These are phyloP conservation scores for Eucalyptus erythrocorys DNA, from an alignment of 345 rosid species.

Conservation along the genomic window DNA sequence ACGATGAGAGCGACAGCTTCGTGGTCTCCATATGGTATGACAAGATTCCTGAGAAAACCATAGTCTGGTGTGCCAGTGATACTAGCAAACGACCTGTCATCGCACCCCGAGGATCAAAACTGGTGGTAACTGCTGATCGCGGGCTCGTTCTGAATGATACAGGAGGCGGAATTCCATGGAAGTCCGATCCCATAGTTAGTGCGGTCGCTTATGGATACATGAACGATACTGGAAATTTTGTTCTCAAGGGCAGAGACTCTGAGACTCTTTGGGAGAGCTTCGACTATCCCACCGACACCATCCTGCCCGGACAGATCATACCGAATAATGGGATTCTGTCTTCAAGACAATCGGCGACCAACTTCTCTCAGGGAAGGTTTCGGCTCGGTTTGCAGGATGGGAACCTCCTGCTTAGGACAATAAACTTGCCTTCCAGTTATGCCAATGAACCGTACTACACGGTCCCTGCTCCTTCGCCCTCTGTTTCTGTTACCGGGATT, in stretches of 20 bases:
- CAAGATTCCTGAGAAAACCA: slow-evolving; percentile 4
- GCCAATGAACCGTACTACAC: background rate
- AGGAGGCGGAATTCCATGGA: slow-evolving; percentile 3
- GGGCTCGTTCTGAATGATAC: slow-evolving; percentile 3
- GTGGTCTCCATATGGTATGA: slow-evolving; percentile 15
- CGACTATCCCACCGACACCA: slow-evolving; percentile 10
- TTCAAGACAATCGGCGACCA: background rate
- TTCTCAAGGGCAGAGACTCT: background rate
- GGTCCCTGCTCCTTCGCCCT: background rate
- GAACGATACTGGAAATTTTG: slow-evolving; percentile 8
- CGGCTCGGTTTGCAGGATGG: background rate
- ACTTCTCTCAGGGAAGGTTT: slow-evolving; percentile 8
- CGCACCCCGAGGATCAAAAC: background rate
- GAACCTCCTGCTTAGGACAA: background rate
- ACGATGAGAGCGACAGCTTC: background rate
- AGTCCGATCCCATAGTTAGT: background rate
- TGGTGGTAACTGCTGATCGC: background rate
- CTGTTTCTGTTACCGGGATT: background rate
- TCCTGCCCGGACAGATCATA: slow-evolving; percentile 4
- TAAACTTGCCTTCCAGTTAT: background rate
- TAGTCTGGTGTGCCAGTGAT: background rate
- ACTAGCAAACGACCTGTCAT: background rate
- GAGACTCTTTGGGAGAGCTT: slow-evolving; percentile 14
- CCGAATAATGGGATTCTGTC: background rate
- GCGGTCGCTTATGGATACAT: slow-evolving; percentile 1